Evolutionary conservation across 148 eudicot genomes (phyloP), one percentile per base, ranked within the genome.

Genomic region (Rhododendron vialii): DNA sequence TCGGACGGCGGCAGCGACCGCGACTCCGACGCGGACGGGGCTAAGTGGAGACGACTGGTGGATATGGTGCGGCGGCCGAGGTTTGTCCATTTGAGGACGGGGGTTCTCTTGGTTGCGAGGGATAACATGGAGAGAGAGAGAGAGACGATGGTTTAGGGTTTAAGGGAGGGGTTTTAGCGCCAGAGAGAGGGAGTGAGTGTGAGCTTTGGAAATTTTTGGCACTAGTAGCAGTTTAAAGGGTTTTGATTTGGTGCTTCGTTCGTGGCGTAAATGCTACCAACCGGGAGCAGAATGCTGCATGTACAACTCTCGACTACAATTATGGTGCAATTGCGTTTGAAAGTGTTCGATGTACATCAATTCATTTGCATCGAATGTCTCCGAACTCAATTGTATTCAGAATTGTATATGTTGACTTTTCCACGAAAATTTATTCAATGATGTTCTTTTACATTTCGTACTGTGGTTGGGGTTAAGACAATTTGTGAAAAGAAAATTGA

Each of bases 1-100:
- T 88, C 91, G 20, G 88, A 86, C 63, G 86, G 50, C 20, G 90
- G 63, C 26, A 80, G 73, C 11, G 86, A 61, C 2, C 69, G 73
- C 50, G 86, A 61, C 3, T 74, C 63, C 48, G 84, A 83, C 48
- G 83, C 48, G 33, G 86, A 83, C 24, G 88, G 83, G 1, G 91
- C 51, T 18, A 63, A 86, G 57, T 65, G 87, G 73, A 71, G 78
- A 12, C 88, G 88, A 47, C 87, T 86, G 65, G 88, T 87, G 91
- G 88, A 88, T 24, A 92, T 86, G 28, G 91, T 82, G 35, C 94
- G 94, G 82, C 89, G 85, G 14, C 86, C 84, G 73, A 89, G 85
- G 36, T 80, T 84, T 38, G 83, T 67, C 87, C 93, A 88, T 74
- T 71, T 84, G n/a, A 89, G 81, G 6, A 89, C 88, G 20, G 90